Base-by-base conservation (phyloP, 1,139 yeast genomes). In the Kodamaea fungicola region DNA sequence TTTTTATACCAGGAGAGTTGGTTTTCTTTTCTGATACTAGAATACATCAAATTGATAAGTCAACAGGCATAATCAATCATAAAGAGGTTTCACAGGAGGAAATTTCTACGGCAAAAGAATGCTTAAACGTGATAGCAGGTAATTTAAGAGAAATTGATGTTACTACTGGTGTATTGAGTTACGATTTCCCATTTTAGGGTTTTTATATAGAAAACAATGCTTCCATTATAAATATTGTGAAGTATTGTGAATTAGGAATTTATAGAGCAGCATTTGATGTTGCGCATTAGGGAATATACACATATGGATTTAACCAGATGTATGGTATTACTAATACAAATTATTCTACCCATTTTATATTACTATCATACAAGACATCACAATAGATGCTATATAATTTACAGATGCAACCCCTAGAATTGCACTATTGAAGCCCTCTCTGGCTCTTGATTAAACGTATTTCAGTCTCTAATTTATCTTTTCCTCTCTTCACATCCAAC, bases 391-490 rank as follows among this genome's bases (percentile, higher is more conserved):
- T 16, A 16, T 16, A 16, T 16, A 16, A 16, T 16, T 16, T 16
- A 16, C 19, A 16, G 19, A 16, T 16, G 19, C 19, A 16, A 16
- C 19, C 19, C 19, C 19, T n/a, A 5, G 19, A 4, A 16, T 16
- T 16, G 19, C 19, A 16, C 19, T 28, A 61, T 40, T 62, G 59
- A 13, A 64, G 49, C 4, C 69, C 73, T 34, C 71, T 59, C 50
- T 71, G 77, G 42, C 72, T 65, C 51, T 76, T 76, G 24, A 81
- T 71, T 45, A 86, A 73, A 42, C 73, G 71, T 34, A 83, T 73
- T 50, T 89, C 97, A 1, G 95, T 80, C 45, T 87, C 94, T 13
- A 89, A 65, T 61, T 89, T 89, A 59, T 92, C 98, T 28, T 79
- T 78, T 38, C 88, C 96, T 57, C 80, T 84, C 63, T 92, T 92